These are phyloP conservation scores for Bipolaris gigantea DNA, from an alignment of 2,329 filamentous ascomycete species.

Conservation along the genomic window DNA sequence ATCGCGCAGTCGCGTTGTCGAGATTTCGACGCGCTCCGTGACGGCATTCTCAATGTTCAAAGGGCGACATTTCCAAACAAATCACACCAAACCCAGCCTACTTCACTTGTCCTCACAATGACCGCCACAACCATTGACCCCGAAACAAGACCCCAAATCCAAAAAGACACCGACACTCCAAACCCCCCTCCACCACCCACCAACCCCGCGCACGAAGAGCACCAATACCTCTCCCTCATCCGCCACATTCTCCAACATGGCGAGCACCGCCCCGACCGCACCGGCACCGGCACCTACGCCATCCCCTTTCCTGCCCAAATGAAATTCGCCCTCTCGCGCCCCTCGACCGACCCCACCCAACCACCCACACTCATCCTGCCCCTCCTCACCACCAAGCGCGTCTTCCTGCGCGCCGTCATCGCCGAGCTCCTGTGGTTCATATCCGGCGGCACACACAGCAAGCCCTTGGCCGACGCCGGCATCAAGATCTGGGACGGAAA, in stretches of 20 bases:
- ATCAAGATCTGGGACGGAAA: slow-evolving; percentile 99
- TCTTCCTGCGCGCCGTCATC: slow-evolving; percentile 87
- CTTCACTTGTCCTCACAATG: slow-evolving; percentile 26
- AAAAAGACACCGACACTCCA: slow-evolving; percentile 26
- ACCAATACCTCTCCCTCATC: slow-evolving; percentile 91
- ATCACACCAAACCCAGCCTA: neutral
- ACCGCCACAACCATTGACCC: slow-evolving; percentile 32
- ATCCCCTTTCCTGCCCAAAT: slow-evolving; percentile 86
- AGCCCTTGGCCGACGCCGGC: slow-evolving; percentile 73
- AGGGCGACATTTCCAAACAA: neutral
- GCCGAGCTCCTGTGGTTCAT: slow-evolving; percentile 97
- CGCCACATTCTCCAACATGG: slow-evolving; percentile 79
- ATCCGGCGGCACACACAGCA: slow-evolving; percentile 77
- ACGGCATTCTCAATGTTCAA: neutral
- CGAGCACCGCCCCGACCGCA: slow-evolving; percentile 88
- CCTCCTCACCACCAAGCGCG: slow-evolving; percentile 94
- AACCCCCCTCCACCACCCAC: slow-evolving; percentile 13
- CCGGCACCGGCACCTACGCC: slow-evolving; percentile 88
- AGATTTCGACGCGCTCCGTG: slow-evolving; percentile 29
- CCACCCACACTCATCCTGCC: slow-evolving; percentile 69
- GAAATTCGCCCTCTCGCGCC: slow-evolving; percentile 77
- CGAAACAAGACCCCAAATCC: slow-evolving; percentile 22
- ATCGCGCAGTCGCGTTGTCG: slow-evolving; percentile 38
- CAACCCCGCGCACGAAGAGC: slow-evolving; percentile 70
- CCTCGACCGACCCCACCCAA: slow-evolving; percentile 44